phyloP scores from a whole-genome alignment of 805 yeast species.

The Sugiyamaella americana region DNA sequence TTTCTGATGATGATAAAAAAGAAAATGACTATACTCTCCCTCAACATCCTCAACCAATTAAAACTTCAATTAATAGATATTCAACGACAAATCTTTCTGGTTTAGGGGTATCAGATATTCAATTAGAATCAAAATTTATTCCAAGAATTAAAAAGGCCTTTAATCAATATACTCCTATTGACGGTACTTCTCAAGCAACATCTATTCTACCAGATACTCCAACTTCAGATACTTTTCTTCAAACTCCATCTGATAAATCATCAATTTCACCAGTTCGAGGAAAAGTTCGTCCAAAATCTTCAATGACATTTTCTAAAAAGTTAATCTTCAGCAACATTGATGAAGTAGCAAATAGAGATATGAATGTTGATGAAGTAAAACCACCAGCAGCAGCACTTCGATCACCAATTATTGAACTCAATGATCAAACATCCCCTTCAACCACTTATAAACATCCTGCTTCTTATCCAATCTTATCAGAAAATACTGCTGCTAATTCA shows the following conservation, averaged over 20 bases:
- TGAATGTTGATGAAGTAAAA: background rate
- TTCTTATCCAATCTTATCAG: no score
- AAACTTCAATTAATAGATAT: background rate
- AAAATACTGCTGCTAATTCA: constrained; percentile 1
- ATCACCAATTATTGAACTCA: background rate
- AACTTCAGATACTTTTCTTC: background rate
- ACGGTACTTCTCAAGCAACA: background rate
- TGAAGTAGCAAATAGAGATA: background rate
- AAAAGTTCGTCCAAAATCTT: constrained; percentile 5
- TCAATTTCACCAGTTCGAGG: background rate
- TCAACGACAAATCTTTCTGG: background rate
- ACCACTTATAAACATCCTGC: background rate
- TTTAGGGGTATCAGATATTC: background rate
- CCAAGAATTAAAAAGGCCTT: background rate
- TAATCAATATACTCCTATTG: background rate
- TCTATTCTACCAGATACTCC: background rate
- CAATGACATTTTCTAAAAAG: constrained; percentile 20
- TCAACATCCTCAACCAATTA: background rate
- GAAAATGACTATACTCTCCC: background rate
- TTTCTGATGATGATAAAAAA: background rate
- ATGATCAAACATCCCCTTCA: background rate
- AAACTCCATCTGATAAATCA: background rate
- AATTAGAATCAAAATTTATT: background rate
- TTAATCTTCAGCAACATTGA: constrained; percentile 13
- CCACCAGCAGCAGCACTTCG: background rate